Conservation (phyloP, 2,329 filamentous ascomycete species). For the Grosmannia penicillata region DNA sequence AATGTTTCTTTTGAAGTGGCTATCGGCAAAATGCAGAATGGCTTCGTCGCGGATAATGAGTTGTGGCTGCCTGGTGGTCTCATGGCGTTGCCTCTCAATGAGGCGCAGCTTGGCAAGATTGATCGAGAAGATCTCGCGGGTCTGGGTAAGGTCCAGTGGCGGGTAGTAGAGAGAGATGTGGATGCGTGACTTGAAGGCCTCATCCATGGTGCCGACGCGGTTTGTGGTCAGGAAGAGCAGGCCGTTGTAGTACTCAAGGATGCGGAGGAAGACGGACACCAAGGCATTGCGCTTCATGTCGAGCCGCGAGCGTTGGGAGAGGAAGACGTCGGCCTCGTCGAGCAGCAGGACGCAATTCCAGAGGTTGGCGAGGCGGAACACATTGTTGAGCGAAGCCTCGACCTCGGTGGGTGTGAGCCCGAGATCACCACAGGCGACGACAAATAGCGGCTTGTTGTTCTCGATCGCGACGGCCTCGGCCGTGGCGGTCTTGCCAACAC, state of each 20-base stretch:
- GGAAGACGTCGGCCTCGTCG: conserved; percentile 15
- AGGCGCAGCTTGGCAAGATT: conserved; percentile 8
- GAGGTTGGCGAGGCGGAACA: conserved; percentile 9
- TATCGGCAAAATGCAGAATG: conserved; percentile 6
- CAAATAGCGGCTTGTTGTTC: conserved; percentile 27
- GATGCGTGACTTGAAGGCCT: conserved; percentile 33
- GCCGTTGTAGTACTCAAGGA: conserved; percentile 31
- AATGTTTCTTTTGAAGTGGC: too few species aligned
- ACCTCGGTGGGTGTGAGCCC: conserved; percentile 21
- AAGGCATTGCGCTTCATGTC: conserved; percentile 18
- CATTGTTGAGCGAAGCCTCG: conserved; percentile 13
- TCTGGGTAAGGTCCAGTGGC: conserved; percentile 6
- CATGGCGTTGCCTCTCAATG: neutral
- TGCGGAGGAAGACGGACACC: conserved; percentile 28
- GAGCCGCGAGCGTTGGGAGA: conserved; percentile 9
- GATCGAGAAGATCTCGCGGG: conserved; percentile 8
- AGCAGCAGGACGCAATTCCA: conserved; percentile 8
- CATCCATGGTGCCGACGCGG: conserved; percentile 30
- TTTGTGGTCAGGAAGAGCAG: conserved; percentile 36
- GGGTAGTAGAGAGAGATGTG: conserved; percentile 28
- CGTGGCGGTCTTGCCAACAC: conserved; percentile 33
- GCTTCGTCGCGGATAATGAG: conserved; percentile 1
- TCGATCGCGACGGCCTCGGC: conserved; percentile 22
- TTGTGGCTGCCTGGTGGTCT: neutral
- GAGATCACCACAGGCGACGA: conserved; percentile 33